Evolutionary conservation across 148 eudicot species (phyloP).

Genomic region (Arctostaphylos glauca): DNA sequence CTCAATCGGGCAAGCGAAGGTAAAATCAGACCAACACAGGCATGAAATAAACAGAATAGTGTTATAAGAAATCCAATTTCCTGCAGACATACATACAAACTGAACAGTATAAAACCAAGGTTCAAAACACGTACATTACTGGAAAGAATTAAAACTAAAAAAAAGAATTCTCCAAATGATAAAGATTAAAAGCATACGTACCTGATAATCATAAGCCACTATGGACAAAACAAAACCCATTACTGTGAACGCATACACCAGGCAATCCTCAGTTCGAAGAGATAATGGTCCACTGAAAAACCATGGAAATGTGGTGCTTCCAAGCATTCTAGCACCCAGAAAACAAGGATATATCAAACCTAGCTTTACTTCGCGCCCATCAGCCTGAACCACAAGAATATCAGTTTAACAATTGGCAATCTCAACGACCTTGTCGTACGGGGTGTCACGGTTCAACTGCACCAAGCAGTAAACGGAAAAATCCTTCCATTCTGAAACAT

Average conservation of each 20-base stretch:
- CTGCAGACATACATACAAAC: conserved; percentile 34
- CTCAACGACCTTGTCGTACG: background rate
- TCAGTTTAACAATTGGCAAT: background rate
- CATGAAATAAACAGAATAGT: conserved; percentile 75
- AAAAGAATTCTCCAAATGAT: background rate
- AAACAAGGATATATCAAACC: conserved; percentile 92
- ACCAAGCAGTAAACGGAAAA: background rate
- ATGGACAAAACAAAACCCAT: conserved; percentile 62
- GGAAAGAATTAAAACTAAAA: background rate
- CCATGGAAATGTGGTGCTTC: conserved; percentile 91
- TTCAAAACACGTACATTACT: background rate
- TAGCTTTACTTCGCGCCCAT: conserved; percentile 81
- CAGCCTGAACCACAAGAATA: conserved; percentile 54
- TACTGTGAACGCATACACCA: conserved; percentile 45
- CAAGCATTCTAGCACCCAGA: conserved; percentile 90
- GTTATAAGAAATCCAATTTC: conserved; percentile 73
- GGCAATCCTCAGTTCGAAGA: conserved; percentile 73
- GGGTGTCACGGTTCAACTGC: background rate
- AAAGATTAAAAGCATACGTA: conserved; percentile 15
- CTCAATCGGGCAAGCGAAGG: conserved; percentile 91
- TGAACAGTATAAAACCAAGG: background rate
- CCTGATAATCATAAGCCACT: conserved; percentile 96
- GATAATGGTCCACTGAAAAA: conserved; percentile 50
- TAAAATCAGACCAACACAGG: conserved; percentile 64
- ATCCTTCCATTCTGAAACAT: background rate